Conservation (phyloP, 2,329 filamentous ascomycete genomes). For the Moelleriella libera region DNA sequence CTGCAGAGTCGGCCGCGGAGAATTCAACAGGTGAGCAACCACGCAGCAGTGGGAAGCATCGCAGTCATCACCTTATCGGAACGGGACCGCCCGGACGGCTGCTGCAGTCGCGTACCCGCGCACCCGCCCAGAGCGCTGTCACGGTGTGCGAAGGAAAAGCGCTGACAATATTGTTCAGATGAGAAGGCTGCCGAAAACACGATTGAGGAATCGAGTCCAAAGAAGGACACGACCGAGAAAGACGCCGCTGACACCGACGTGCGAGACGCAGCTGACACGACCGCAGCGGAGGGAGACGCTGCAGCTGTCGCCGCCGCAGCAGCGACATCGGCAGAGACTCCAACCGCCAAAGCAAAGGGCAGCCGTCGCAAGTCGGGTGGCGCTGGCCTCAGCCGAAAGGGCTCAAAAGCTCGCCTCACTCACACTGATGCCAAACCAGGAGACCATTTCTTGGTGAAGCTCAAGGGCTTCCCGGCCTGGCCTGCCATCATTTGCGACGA, state of each 20-base stretch:
- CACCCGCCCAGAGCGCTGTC: neutral
- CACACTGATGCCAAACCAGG: slow-evolving; percentile 77
- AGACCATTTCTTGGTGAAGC: slow-evolving; percentile 80
- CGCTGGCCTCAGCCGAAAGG: slow-evolving; percentile 72
- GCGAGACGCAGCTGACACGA: slow-evolving; percentile 15
- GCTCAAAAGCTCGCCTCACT: slow-evolving; percentile 55
- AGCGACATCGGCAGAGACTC: slow-evolving; percentile 13
- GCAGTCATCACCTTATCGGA: too few species aligned
- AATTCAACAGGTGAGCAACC: slow-evolving; percentile 16
- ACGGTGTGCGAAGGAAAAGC: neutral
- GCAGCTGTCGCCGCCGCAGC: slow-evolving; percentile 7
- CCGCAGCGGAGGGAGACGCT: neutral
- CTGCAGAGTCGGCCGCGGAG: slow-evolving; percentile 14
- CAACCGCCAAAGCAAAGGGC: slow-evolving; percentile 26
- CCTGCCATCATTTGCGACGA: slow-evolving; percentile 90
- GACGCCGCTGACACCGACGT: slow-evolving; percentile 39
- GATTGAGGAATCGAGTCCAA: slow-evolving; percentile 13
- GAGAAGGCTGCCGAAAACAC: slow-evolving; percentile 16
- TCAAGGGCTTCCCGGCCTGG: slow-evolving; percentile 93
- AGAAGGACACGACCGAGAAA: slow-evolving; percentile 11
- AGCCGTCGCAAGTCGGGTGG: slow-evolving; percentile 66
- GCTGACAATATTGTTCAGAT: slow-evolving; percentile 3
- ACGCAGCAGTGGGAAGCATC: neutral
- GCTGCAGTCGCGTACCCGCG: too few species aligned
- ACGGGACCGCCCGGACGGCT: too few species aligned